A percentile compares a stretch with the other conserved stretches of the same genome.
phyloP scores from a whole-genome alignment of 768 basidiomycete species.

The Obba rivulosa region DNA sequence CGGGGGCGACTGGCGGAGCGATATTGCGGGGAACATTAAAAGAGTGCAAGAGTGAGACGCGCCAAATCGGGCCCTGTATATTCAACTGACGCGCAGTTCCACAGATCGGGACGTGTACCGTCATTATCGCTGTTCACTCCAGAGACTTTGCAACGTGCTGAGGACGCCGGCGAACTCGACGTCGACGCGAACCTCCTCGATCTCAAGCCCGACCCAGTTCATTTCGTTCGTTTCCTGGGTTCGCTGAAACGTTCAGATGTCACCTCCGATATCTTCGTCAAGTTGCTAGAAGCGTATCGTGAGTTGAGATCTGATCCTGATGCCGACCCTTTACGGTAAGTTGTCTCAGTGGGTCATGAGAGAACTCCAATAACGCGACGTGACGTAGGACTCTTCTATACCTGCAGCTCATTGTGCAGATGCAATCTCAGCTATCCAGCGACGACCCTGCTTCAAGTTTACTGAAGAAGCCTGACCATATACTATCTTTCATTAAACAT shows the following conservation, averaged over 20 bases:
- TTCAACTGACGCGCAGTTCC: background rate
- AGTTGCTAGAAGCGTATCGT: conserved; percentile 65
- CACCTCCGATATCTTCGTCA: conserved; percentile 67
- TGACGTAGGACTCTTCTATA: conserved; percentile 56
- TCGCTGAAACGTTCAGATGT: conserved; percentile 63
- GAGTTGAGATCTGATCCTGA: conserved; percentile 31
- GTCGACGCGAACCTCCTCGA: conserved; percentile 54
- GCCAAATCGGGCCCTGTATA: too few species aligned
- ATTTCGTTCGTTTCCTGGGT: conserved; percentile 64
- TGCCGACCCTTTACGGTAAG: conserved; percentile 50
- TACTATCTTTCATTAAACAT: conserved; percentile 80
- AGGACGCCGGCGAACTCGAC: conserved; percentile 38
- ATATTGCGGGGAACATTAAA: conserved; percentile 47
- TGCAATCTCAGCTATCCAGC: conserved; percentile 65
- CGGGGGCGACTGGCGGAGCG: conserved; percentile 49
- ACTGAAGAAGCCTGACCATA: conserved; percentile 58
- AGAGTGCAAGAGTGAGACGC: conserved; percentile 39
- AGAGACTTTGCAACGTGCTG: conserved; percentile 35
- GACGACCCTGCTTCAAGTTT: conserved; percentile 53
- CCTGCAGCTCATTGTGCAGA: conserved; percentile 76
- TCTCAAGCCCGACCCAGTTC: conserved; percentile 70
- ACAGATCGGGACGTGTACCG: conserved; percentile 16
- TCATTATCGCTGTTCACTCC: conserved; percentile 47
- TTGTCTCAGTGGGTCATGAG: background rate
- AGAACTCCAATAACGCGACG: background rate